Evolutionary conservation across 1,284 basidiomycete species (phyloP), one percentile per base, ranked within the genome.

Genomic region (Agaricales sp.): DNA sequence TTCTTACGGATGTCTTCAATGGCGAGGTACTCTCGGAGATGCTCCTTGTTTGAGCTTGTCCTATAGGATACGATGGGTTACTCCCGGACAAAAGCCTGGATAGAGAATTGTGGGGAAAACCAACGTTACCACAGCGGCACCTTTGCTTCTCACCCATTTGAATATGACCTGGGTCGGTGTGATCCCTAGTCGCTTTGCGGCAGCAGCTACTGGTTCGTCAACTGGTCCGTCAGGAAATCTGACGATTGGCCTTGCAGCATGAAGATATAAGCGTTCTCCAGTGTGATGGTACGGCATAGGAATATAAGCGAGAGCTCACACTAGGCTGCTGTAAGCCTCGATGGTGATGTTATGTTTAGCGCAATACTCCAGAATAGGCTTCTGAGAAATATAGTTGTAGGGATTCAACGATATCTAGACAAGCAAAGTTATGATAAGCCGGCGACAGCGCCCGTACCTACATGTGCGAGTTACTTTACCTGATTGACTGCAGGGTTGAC

Each of bases 401-500:
- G 80, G 78, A 55, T 83, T 35, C n/a, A 35, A n/a, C 11, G 30
- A 35, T 11, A 35, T 35, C 30, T 35, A n/a, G 30, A 11, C 8
- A n/a, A 8, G n/a, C 30, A 8, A n/a, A 35, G 11, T 35, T 35
- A 35, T n/a, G n/a, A n/a, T n/a, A n/a, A n/a, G n/a, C n/a, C n/a
- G n/a, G n/a, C n/a, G n/a, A n/a, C n/a, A n/a, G n/a, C n/a, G n/a
- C n/a, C n/a, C n/a, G n/a, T n/a, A n/a, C n/a, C n/a, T n/a, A n/a
- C n/a, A 35, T 35, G n/a, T 35, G n/a, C 30, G n/a, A 35, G 30
- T 35, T 8, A 35, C 30, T 35, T 35, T 24, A 80, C 87, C 68
- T 90, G 87, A 60, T 92, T 89, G 38, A 87, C 84, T 0, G 76
- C 81, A 8, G 88, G 87, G 52, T 74, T 78, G 53, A 85, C 65